These are phyloP conservation scores for Tolypocladium tropicale DNA, from an alignment of 2,329 filamentous ascomycete species.

Conservation along the genomic window DNA sequence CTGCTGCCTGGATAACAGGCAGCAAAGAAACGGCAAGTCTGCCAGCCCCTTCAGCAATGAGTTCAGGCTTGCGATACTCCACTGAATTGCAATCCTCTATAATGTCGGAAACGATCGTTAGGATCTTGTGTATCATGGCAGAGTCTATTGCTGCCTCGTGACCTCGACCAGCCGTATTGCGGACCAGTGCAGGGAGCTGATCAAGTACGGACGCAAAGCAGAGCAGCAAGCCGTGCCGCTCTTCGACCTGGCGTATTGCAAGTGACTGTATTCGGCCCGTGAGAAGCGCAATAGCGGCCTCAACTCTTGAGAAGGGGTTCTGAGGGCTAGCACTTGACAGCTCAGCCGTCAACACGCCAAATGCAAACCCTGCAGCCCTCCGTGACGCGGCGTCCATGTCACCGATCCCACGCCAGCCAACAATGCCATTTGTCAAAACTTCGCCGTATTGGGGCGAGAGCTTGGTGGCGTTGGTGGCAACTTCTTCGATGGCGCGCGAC, in stretches of 20 bases:
- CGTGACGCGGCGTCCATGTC: constrained; percentile 68
- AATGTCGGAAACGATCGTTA: constrained; percentile 19
- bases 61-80: constrained; percentile 49
- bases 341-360: constrained; percentile 47
- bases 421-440: constrained; percentile 57
- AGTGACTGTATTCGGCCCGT: constrained; percentile 34
- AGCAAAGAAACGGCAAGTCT: constrained; percentile 44
- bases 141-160: constrained; percentile 7
- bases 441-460: constrained; percentile 60
- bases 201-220: constrained; percentile 50
- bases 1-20: constrained; percentile 33
- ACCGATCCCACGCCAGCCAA: constrained; percentile 82
- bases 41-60: constrained; percentile 52
- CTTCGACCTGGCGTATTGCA: constrained; percentile 49
- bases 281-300: constrained; percentile 29
- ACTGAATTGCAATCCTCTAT: constrained; percentile 30
- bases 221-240: constrained; percentile 57
- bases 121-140: constrained; percentile 17
- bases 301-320: constrained; percentile 15
- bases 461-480: constrained; percentile 58
- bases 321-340: constrained; percentile 16
- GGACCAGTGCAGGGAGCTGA: constrained; percentile 14
- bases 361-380: constrained; percentile 58
- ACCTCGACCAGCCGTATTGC: constrained; percentile 18
- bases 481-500: constrained; percentile 68